These are phyloP conservation scores for Zanthoxylum bungeanum DNA, from an alignment of 345 rosid species.

Conservation along the genomic window DNA sequence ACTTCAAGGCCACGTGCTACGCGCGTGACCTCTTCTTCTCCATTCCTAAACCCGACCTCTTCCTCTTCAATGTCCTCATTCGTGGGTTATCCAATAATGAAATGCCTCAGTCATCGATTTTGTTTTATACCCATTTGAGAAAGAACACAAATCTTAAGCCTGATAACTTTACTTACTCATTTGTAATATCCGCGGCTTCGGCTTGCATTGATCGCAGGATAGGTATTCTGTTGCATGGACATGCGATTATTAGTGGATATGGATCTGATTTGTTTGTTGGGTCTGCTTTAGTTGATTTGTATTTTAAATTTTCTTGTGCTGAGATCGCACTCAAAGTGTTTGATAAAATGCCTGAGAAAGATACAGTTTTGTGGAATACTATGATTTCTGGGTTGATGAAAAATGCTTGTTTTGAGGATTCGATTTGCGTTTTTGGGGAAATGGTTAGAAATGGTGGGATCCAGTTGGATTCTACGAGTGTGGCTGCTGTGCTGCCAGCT, in stretches of 20 bases:
- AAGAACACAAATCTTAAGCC: slow-evolving; percentile 43
- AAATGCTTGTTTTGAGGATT: slow-evolving; percentile 45
- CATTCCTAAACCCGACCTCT: slow-evolving; percentile 56
- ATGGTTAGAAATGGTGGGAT: slow-evolving; percentile 39
- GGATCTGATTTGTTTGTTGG: slow-evolving; percentile 57
- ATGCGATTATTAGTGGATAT: slow-evolving; percentile 50
- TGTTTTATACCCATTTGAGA: slow-evolving; percentile 43
- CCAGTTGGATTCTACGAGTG: slow-evolving; percentile 45
- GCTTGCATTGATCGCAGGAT: slow-evolving; percentile 28
- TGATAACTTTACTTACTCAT: slow-evolving; percentile 55
- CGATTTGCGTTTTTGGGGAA: slow-evolving; percentile 41
- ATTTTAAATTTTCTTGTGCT: slow-evolving; percentile 41
- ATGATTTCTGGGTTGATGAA: slow-evolving; percentile 58
- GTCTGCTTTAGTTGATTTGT: slow-evolving; percentile 53
- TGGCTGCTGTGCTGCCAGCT: slow-evolving; percentile 65
- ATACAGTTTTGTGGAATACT: slow-evolving; percentile 62
- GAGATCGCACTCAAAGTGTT: slow-evolving; percentile 51
- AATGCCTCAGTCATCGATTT: slow-evolving; percentile 44
- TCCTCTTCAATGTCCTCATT: slow-evolving; percentile 72
- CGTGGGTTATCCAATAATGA: slow-evolving; percentile 46
- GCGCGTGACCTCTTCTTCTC: slow-evolving; percentile 56
- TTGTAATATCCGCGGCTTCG: slow-evolving; percentile 53
- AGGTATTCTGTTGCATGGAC: slow-evolving; percentile 50
- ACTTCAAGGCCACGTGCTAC: slow-evolving; percentile 46
- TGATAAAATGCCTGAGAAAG: slow-evolving; percentile 57